These are phyloP conservation scores for Saturnispora bothae DNA, from an alignment of 805 yeast species.

Conservation along the genomic window DNA sequence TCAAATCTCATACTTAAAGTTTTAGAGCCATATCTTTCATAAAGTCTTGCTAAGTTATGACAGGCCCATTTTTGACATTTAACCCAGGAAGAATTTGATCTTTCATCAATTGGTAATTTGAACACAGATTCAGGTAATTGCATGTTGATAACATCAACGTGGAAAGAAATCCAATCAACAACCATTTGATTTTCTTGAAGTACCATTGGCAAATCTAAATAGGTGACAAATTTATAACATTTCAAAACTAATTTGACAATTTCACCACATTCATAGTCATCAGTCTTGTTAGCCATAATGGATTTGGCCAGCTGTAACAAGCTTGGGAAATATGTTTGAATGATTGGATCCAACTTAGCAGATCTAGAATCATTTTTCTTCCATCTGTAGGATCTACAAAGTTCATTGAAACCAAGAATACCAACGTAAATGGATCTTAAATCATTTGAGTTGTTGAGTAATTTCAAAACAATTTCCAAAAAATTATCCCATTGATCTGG, in stretches of 20 bases:
- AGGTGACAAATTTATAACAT: constrained; percentile 71
- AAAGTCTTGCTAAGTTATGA: constrained; percentile 63
- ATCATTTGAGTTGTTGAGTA: constrained; percentile 37
- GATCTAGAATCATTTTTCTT: constrained; percentile 43
- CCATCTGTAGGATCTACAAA: constrained; percentile 74
- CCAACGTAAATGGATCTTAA: constrained; percentile 48
- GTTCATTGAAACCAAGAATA: constrained; percentile 61
- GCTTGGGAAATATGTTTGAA: constrained; percentile 55
- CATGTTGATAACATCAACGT: constrained; percentile 54
- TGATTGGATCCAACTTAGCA: constrained; percentile 45
- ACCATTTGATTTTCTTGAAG: constrained; percentile 44
- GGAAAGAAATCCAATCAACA: constrained; percentile 67
- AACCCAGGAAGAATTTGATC: constrained; percentile 48
- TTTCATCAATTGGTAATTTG: constrained; percentile 42
- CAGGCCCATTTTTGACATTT: constrained; percentile 85
- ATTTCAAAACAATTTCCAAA: constrained; percentile 35
- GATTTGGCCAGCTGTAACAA: constrained; percentile 57
- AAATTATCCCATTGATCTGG: constrained; percentile 45
- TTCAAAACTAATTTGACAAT: constrained; percentile 69
- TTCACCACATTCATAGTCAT: constrained; percentile 40
- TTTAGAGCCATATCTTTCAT: constrained; percentile 57
- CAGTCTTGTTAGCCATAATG: constrained; percentile 29
- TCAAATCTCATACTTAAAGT: constrained; percentile 35
- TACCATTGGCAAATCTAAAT: constrained; percentile 64
- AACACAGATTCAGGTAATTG: constrained; percentile 44